phyloP scores from a whole-genome alignment of 352 stramenopile species.

The Pythium volutum region DNA sequence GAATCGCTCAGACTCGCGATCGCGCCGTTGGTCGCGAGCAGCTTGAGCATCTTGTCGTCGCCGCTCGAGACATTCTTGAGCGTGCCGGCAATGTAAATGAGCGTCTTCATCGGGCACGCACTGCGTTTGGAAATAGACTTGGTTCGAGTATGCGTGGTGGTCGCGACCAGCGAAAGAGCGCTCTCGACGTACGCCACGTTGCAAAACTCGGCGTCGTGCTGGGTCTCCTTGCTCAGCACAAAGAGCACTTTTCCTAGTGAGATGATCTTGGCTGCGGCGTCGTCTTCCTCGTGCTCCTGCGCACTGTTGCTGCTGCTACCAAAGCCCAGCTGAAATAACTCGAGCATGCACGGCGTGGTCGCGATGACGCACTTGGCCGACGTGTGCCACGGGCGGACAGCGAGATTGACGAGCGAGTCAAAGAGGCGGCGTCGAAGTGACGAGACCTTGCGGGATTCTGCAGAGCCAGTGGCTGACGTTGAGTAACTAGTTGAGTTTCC shows the following conservation, averaged over 20 bases:
- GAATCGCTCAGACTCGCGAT: conserved; percentile 54
- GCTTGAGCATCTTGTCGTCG: conserved; percentile 52
- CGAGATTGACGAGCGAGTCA: conserved; percentile 15
- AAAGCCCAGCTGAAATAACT: conserved; percentile 27
- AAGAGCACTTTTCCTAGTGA: conserved; percentile 62
- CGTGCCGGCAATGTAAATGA: conserved; percentile 68
- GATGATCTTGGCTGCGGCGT: conserved; percentile 21
- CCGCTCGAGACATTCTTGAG: conserved; percentile 73
- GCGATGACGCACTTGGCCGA: conserved; percentile 36
- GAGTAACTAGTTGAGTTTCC: background rate
- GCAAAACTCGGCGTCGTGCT: conserved; percentile 64
- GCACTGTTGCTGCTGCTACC: background rate
- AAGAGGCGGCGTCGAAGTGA: conserved; percentile 32
- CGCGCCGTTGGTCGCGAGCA: conserved; percentile 61
- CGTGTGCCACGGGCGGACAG: conserved; percentile 34
- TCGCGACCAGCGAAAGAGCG: conserved; percentile 39
- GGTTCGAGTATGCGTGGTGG: background rate
- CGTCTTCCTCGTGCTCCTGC: background rate
- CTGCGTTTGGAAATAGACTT: background rate
- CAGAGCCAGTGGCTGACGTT: background rate
- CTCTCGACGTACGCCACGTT: conserved; percentile 63
- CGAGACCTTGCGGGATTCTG: background rate
- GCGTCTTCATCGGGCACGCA: conserved; percentile 32
- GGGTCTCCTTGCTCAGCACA: conserved; percentile 66
- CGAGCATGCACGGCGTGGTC: conserved; percentile 37